These are phyloP conservation scores for Metschnikowia cerradonensis DNA, from an alignment of 805 yeast species.

Conservation along the genomic window DNA sequence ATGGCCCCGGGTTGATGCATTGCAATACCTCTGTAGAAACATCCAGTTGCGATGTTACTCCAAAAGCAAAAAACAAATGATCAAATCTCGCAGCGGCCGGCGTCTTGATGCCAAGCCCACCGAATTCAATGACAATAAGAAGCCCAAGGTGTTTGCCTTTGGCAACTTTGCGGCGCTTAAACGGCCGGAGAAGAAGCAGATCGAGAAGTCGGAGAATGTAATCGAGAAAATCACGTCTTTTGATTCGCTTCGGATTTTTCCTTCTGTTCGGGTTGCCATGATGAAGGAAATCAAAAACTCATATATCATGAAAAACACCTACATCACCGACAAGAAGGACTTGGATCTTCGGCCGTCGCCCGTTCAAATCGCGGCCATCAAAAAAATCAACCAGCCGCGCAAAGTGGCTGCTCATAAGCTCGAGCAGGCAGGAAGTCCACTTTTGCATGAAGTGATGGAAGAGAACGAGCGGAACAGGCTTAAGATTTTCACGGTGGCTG, in stretches of 20 bases:
- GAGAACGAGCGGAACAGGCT: constrained; percentile 32
- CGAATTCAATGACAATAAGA: constrained; percentile 8
- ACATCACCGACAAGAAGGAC: constrained; percentile 27
- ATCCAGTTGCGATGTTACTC: constrained; percentile 6
- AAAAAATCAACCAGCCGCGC: constrained; percentile 46
- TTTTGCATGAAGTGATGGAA: constrained; percentile 24
- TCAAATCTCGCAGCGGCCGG: constrained; percentile 14
- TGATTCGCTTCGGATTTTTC: constrained; percentile 61
- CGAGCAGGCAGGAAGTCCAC: constrained; percentile 26
- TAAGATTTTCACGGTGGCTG: constrained; percentile 76
- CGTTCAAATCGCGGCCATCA: constrained; percentile 74
- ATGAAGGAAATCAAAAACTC: constrained; percentile 46
- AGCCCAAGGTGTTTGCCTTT: constrained; percentile 15
- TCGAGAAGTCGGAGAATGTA: constrained; percentile 20
- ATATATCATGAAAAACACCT: constrained; percentile 32
- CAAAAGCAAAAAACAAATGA: constrained; percentile 10
- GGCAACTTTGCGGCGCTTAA: constrained; percentile 23
- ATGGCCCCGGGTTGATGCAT: constrained; percentile 3
- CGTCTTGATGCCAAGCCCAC: constrained; percentile 18
- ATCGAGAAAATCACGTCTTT: constrained; percentile 54
- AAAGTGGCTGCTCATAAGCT: constrained; percentile 22
- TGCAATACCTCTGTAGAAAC: not conserved
- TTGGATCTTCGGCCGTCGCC: constrained; percentile 60
- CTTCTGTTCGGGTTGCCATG: constrained; percentile 61
- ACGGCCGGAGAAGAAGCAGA: constrained; percentile 14